Evolutionary conservation across 768 basidiomycete species (phyloP).

Genomic region (Ramaria sp.): DNA sequence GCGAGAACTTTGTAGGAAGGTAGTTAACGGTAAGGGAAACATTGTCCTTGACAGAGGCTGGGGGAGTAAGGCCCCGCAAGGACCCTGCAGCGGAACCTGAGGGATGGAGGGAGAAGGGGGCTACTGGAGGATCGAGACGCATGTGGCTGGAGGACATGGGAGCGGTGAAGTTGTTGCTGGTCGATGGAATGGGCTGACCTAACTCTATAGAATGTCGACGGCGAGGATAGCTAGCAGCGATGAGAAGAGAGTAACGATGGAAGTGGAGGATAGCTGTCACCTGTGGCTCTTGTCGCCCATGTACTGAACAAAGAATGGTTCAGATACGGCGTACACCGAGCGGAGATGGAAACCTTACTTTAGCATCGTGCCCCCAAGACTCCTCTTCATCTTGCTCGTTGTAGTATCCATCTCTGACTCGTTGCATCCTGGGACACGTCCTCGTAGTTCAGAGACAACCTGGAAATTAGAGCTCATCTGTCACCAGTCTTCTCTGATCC

Average conservation of each 20-base stretch:
- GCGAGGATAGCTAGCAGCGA: neutral
- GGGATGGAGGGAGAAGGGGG: neutral
- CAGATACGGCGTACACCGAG: neutral
- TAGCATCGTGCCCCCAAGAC: too few species aligned
- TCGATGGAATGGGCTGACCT: too few species aligned
- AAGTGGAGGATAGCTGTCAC: neutral
- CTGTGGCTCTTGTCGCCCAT: too few species aligned
- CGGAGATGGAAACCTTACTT: neutral
- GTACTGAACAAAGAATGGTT: neutral
- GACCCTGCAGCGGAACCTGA: slow-evolving; percentile 4
- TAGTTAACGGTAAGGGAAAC: slow-evolving; percentile 56
- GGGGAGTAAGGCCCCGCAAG: neutral
- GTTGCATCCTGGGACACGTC: too few species aligned
- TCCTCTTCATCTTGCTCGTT: neutral
- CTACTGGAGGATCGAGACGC: neutral
- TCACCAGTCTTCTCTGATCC: too few species aligned
- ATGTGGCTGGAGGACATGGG: too few species aligned
- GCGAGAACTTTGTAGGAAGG: slow-evolving; percentile 65
- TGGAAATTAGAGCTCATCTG: too few species aligned
- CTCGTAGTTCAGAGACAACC: too few species aligned
- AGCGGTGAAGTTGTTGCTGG: neutral
- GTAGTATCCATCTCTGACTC: too few species aligned
- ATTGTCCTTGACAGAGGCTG: neutral
- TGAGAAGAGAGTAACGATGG: neutral
- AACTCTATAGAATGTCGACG: neutral